Base-by-base conservation (phyloP, 2,329 filamentous ascomycete genomes). In the Eurotiales sp. region DNA sequence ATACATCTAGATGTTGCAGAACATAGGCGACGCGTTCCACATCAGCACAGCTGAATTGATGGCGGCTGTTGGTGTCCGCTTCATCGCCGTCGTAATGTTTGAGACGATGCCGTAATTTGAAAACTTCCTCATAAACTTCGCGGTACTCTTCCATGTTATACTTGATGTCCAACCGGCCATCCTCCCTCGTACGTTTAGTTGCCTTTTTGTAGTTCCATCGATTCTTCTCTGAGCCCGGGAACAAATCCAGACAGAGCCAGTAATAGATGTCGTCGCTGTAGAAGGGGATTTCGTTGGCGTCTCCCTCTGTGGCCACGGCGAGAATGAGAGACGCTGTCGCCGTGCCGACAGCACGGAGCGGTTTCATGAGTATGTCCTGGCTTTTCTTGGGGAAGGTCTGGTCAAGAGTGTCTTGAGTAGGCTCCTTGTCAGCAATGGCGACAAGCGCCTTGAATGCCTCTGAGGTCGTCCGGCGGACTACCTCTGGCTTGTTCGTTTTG, bases 271-370 rank as follows among this genome's bases (percentile, higher is more conserved):
- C 71, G 39, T 75, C 72, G 34, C 70, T 72, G 54, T 71, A 75
- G 41, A 75, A 75, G 0, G 72, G 72, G 1, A 68, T 53, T 15
- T 63, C 57, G 19, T 54, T 52, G 5, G 29, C 32, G 11, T 40
- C 42, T 4, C 46, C 27, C 8, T 43, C 53, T 1, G 64, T 60
- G 3, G 56, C 64, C 8, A 71, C 59, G 6, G 67, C 71, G 2
- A 75, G 60, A 17, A 75, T 61, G 17, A 75, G 58, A 1, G 72
- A 72, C 2, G 70, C 71, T 1, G 72, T 74, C 6, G 72, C 72
- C 0, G 67, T 64, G 0, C 72, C 72, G 2, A 74, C 67, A 4
- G 72, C 72, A 7, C 68, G 67, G 5, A 75, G 61, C 0, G 64
- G 56, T 2, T 59, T 58, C n/a, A 63, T 66, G 2, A 73, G 58